Conservation (phyloP, 164 flowering plant genomes). For the Brasenia schreberi region DNA sequence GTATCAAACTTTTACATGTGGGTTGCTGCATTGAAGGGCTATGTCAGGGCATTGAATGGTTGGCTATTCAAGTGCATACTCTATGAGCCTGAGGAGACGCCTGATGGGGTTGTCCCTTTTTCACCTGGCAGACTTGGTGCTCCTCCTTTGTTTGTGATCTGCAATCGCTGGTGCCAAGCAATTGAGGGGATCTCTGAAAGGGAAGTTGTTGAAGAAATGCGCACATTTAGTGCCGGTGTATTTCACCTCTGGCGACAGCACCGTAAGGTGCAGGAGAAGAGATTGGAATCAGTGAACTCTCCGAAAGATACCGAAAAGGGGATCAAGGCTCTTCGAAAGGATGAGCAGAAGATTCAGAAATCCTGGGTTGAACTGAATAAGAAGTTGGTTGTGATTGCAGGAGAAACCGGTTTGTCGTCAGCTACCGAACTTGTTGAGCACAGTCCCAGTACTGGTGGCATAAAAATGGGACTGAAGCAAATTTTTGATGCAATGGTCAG, state of each 20-base stretch:
- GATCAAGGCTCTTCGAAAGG: slow-evolving; percentile 51
- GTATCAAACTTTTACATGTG: slow-evolving; percentile 28
- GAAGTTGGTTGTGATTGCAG: slow-evolving; percentile 38
- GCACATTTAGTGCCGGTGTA: slow-evolving; percentile 16
- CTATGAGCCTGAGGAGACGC: slow-evolving; percentile 36
- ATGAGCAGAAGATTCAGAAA: slow-evolving; percentile 74
- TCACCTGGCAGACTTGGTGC: slow-evolving; percentile 44
- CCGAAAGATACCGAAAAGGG: slow-evolving; percentile 31
- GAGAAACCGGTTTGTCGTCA: slow-evolving; percentile 24
- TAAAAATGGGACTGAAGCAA: slow-evolving; percentile 47
- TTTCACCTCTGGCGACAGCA: slow-evolving; percentile 19
- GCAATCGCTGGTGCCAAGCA: slow-evolving; percentile 37
- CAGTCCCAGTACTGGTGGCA: slow-evolving; percentile 32
- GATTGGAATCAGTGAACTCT: slow-evolving; percentile 4
- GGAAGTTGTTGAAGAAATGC: slow-evolving; percentile 36
- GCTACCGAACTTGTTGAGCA: slow-evolving; percentile 35
- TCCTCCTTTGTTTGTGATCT: slow-evolving; percentile 39
- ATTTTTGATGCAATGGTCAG: slow-evolving; percentile 80
- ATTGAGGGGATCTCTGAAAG: slow-evolving; percentile 30
- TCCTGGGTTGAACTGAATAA: slow-evolving; percentile 69
- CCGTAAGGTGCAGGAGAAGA: slow-evolving; percentile 16
- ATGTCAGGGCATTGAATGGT: slow-evolving; percentile 30
- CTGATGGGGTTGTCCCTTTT: slow-evolving; percentile 31
- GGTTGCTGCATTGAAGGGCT: slow-evolving; percentile 35
- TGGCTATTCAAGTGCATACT: slow-evolving; percentile 45